Base-by-base conservation (phyloP, 805 yeast species). In the Kodamaea nitidulidarum region DNA sequence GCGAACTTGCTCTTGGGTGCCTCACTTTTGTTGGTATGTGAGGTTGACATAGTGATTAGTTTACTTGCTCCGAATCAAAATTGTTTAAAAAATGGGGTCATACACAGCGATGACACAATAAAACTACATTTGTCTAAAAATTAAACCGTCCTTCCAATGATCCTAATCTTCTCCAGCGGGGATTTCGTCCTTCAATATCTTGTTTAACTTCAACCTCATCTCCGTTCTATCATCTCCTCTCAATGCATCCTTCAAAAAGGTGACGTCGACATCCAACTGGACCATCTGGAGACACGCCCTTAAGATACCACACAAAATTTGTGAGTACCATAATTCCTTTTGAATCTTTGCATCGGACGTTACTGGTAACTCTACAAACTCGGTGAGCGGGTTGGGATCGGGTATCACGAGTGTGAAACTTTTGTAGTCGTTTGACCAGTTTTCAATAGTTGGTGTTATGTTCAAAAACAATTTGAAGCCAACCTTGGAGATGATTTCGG, bases 261-360 rank as follows among this genome's bases (percentile, higher is more conserved):
- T 68, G 2, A 81, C 88, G 40, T 90, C 95, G 37, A 90, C 88
- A 42, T 90, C 95, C 52, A 93, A 65, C 56, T 93, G 98, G 3
- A 93, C 95, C 96, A 90, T 91, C 54, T 90, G 96, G 36, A 93
- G 65, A 0, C 95, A 88, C 4, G 98, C 98, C 42, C 87, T 77
- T 36, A 93, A 62, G 3, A 93, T 93, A 12, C 98, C 98, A 46
- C 90, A 84, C 17, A 88, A 65, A 2, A 93, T 75, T 53, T 93
- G 95, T 1, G 95, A 85, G 56, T 90, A 93, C 98, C 98, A 93
- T 38, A 93, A 67, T 52, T 84, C 87, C 46, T 75, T 75, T 41
- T 67, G 60, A 3, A 88, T 80, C 46, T 71, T 73, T 2, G 82
- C 81, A 51, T 84, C 95, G 55, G 76, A 81, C 12, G 60, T 50